Conservation (phyloP, 2,329 filamentous ascomycete genomes). For the Parascedosporium putredinis region DNA sequence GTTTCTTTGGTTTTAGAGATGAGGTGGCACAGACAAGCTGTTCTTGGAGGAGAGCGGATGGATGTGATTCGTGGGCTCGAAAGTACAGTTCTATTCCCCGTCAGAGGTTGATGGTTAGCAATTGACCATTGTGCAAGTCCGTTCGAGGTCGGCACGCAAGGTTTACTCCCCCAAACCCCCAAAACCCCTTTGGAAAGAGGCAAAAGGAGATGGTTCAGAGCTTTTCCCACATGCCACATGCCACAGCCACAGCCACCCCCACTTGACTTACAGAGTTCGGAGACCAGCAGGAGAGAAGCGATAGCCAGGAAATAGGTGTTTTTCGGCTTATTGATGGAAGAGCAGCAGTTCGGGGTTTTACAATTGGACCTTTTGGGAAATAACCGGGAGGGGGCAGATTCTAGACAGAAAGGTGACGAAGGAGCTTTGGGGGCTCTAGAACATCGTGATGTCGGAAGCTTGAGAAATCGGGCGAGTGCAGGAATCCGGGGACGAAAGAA, state of each 20-base stretch:
- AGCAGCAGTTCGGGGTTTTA: slow-evolving; percentile 2
- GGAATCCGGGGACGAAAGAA: slow-evolving; percentile 6
- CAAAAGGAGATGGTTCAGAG: no score
- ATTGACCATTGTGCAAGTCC: not conserved
- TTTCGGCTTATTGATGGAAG: not conserved
- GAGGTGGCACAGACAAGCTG: slow-evolving; percentile 5
- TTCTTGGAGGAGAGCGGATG: not conserved
- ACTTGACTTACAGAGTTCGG: no score
- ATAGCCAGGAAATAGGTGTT: not conserved
- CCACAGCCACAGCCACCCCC: no score
- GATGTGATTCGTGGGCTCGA: not conserved
- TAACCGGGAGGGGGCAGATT: slow-evolving; percentile 5
- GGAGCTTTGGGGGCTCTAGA: slow-evolving; percentile 6
- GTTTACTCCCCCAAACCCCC: no score
- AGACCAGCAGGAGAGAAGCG: not conserved
- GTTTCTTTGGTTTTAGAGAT: not conserved
- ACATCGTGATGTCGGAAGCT: slow-evolving; percentile 5
- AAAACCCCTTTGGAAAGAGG: no score
- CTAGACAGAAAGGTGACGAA: not conserved
- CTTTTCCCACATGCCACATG: no score
- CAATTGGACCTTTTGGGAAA: slow-evolving; percentile 9
- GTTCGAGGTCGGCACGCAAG: no score
- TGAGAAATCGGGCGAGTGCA: slow-evolving; percentile 10
- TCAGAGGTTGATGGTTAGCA: not conserved
- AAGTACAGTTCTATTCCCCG: not conserved